Evolutionary conservation across 768 basidiomycete genomes (phyloP).

Genomic region (Xerocomus spinulosus): DNA sequence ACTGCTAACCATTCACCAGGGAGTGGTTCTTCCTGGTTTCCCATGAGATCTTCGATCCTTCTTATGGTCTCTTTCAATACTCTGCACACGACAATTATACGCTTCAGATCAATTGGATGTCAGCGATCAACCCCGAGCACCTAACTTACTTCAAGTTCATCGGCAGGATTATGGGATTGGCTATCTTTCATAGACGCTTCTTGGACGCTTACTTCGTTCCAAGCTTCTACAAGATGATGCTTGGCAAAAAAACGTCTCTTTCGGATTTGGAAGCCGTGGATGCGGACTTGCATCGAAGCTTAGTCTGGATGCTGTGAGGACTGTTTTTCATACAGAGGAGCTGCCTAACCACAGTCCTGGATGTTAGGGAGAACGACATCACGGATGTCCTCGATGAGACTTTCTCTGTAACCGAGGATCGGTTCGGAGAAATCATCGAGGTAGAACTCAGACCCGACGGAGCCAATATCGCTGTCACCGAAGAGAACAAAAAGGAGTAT

Average conservation of each 20-base stretch:
- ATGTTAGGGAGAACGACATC: slow-evolving; percentile 64
- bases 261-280: slow-evolving; percentile 68
- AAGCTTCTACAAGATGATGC: slow-evolving; percentile 77
- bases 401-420: slow-evolving; percentile 66
- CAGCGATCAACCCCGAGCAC: slow-evolving; percentile 72
- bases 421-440: slow-evolving; percentile 67
- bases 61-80: slow-evolving; percentile 79
- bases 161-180: slow-evolving; percentile 67
- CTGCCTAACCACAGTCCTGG: slow-evolving; percentile 1
- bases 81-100: slow-evolving; percentile 79
- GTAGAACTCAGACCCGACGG: slow-evolving; percentile 65
- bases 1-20: slow-evolving; percentile 33
- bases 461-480: slow-evolving; percentile 57
- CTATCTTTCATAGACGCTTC: slow-evolving; percentile 74
- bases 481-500: slow-evolving; percentile 74
- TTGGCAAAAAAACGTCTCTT: slow-evolving; percentile 54
- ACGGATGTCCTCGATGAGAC: slow-evolving; percentile 72
- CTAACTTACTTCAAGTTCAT: slow-evolving; percentile 81
- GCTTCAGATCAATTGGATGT: slow-evolving; percentile 73
- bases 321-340: neutral
- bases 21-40: slow-evolving; percentile 87
- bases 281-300: slow-evolving; percentile 61
- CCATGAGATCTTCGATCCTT: slow-evolving; percentile 79
- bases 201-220: slow-evolving; percentile 77
- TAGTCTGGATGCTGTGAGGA: slow-evolving; percentile 73